Conservation (phyloP, 2,329 filamentous ascomycete genomes). For the Pezicula neosporulosa region DNA sequence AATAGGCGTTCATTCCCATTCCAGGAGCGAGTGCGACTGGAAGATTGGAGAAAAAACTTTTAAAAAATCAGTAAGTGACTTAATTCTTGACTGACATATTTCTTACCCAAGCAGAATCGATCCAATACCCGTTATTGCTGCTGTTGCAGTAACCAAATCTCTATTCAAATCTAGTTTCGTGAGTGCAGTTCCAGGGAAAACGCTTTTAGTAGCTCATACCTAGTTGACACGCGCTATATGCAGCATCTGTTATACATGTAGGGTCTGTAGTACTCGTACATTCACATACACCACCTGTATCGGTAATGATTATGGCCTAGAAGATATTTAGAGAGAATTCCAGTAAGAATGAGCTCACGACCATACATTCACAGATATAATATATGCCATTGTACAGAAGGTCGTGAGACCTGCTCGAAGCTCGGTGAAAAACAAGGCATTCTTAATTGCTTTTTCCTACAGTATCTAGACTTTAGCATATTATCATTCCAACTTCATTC, state of each 20-base stretch:
- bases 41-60: background rate
- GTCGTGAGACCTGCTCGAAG: constrained; percentile 76
- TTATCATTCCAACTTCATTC: too few species aligned
- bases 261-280: constrained; percentile 36
- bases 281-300: constrained; percentile 71
- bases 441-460: constrained; percentile 63
- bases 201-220: background rate
- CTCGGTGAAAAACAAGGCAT: constrained; percentile 70
- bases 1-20: constrained; percentile 63
- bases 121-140: constrained; percentile 70
- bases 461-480: background rate
- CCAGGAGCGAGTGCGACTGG: constrained; percentile 42
- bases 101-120: constrained; percentile 75
- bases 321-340: background rate
- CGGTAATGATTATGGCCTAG: constrained; percentile 61
- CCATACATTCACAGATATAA: constrained; percentile 66
- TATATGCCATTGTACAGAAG: constrained; percentile 78
- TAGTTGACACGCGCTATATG: constrained; percentile 38
- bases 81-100: too few species aligned
- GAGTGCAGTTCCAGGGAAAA: background rate
- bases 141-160: constrained; percentile 76
- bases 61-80: constrained; percentile 24
- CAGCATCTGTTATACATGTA: constrained; percentile 21
- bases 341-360: background rate
- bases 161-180: constrained; percentile 52